Base-by-base conservation (phyloP, 306 rosid species). In the Geum urbanum region DNA sequence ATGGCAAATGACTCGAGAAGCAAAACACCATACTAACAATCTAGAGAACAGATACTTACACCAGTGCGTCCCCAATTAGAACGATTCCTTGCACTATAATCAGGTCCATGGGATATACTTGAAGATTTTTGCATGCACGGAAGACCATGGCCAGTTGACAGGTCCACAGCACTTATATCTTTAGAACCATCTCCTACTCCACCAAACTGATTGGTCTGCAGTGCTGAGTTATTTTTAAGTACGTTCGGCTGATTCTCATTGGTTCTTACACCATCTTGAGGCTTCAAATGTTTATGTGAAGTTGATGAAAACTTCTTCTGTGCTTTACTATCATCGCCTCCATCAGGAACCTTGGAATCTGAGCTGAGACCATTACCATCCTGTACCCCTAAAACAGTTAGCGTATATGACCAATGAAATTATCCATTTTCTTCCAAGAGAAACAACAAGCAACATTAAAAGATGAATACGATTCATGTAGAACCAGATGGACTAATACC, bases 61-160 rank as follows among this genome's bases (percentile, higher is more conserved):
- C 89, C 57, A 12, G 88, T 86, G 59, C 90, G 96, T 39, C 97
- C 91, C 87, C 85, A 86, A 48, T 43, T 63, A 62, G 67, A 74
- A 69, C 76, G 83, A 14, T 72, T 78, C 77, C 68, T 82, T 80
- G 86, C 63, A 20, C 35, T 8, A 37, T 22, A 69, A 27, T 19
- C 69, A 63, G 85, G 82, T 68, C 83, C 76, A 77, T 73, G 77
- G 69, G 87, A 63, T 11, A 79, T 78, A 76, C 90, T 83, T 66
- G 78, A 70, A 60, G 91, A 84, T 76, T 81, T 88, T 78, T 73
- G 81, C 2, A 83, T 83, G 74, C 63, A 69, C 40, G 81, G 54
- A 68, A 82, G 83, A 69, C 72, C 76, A 49, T 56, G 73, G 80
- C 70, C 66, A 70, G 55, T 9, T 58, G 80, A 72, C 72, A 55